Conservation (phyloP, 768 basidiomycete genomes). For the Steccherinum ochraceum region DNA sequence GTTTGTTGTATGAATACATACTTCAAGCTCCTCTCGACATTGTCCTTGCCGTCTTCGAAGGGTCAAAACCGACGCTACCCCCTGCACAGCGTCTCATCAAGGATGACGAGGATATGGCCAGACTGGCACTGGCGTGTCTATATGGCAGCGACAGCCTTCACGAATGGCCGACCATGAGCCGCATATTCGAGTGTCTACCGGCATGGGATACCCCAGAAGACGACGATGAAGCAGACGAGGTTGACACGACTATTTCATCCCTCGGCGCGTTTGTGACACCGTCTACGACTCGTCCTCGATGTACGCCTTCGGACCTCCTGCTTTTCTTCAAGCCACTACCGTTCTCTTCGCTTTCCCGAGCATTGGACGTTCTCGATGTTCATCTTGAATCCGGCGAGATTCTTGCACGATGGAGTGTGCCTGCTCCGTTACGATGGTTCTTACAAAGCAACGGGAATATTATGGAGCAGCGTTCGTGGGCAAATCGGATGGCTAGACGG, state of each 20-base stretch:
- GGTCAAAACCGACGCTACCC: slow-evolving; percentile 85
- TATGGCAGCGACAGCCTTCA: slow-evolving; percentile 74
- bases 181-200: slow-evolving; percentile 93
- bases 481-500: slow-evolving; percentile 77
- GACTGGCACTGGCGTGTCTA: slow-evolving; percentile 80
- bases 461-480: slow-evolving; percentile 74
- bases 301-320: slow-evolving; percentile 64
- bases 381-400: slow-evolving; percentile 94
- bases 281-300: slow-evolving; percentile 49
- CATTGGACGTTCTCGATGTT: slow-evolving; percentile 87
- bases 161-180: slow-evolving; percentile 81
- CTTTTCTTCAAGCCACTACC: slow-evolving; percentile 81
- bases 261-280: slow-evolving; percentile 78
- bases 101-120: slow-evolving; percentile 78
- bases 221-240: slow-evolving; percentile 63
- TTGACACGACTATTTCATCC: slow-evolving; percentile 76
- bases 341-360: slow-evolving; percentile 65
- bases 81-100: slow-evolving; percentile 65
- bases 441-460: slow-evolving; percentile 64
- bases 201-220: slow-evolving; percentile 73
- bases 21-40: slow-evolving; percentile 61
- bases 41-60: slow-evolving; percentile 75
- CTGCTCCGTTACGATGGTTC: slow-evolving; percentile 86
- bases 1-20: slow-evolving; percentile 66
- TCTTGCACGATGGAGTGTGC: slow-evolving; percentile 79